Evolutionary conservation across 2,329 filamentous ascomycete genomes (phyloP).

Genomic region (Fusarium sarcochroum): DNA sequence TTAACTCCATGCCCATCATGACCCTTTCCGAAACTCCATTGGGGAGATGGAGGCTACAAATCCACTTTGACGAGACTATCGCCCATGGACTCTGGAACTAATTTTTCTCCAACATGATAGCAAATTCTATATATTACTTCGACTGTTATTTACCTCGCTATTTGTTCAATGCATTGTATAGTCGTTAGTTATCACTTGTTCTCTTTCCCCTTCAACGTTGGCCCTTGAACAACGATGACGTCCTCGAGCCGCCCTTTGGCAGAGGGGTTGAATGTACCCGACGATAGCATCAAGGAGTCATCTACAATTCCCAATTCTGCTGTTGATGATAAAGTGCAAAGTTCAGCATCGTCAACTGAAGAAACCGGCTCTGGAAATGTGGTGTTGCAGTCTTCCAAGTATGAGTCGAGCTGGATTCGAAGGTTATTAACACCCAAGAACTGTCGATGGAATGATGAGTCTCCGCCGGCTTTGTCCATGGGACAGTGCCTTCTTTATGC

Average conservation of each 20-base stretch:
- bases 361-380: conserved; percentile 17
- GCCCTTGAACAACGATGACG: conserved; percentile 22
- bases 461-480: conserved; percentile 77
- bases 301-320: conserved; percentile 7
- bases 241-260: conserved; percentile 12
- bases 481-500: conserved; percentile 79
- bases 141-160: background rate
- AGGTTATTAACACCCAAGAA: conserved; percentile 67
- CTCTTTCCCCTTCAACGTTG: background rate
- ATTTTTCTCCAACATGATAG: conserved; percentile 8
- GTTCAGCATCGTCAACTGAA: conserved; percentile 25
- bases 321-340: conserved; percentile 2
- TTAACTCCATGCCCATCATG: background rate
- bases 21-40: conserved; percentile 27
- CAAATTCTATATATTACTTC: background rate
- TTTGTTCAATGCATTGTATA: background rate
- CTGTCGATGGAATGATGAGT: conserved; percentile 76
- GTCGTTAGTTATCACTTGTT: background rate
- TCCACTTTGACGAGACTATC: conserved; percentile 15
- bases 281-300: conserved; percentile 24
- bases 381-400: conserved; percentile 33
- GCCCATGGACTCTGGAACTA: background rate
- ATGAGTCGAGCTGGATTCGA: conserved; percentile 42
- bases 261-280: conserved; percentile 2
- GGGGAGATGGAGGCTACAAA: conserved; percentile 16